Conservation (phyloP, 495 filamentous ascomycete species). For the Lasiosphaeriaceae sp. region DNA sequence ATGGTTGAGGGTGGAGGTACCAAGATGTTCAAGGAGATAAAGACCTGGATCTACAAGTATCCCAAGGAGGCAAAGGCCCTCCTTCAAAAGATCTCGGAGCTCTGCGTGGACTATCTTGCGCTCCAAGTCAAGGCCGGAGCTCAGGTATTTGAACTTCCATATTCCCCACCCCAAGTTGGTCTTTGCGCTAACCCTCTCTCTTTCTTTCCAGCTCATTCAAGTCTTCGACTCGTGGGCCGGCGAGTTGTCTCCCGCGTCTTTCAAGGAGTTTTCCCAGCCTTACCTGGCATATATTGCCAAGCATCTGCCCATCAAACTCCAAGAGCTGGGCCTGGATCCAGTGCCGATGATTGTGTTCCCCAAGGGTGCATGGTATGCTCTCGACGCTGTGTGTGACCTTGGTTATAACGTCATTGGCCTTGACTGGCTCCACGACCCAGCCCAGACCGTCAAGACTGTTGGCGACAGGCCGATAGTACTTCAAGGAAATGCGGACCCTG, state of each 20-base stretch:
- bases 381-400: conserved; percentile 80
- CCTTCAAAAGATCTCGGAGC: conserved; percentile 82
- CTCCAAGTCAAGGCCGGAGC: conserved; percentile 89
- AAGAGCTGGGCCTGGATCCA: conserved; percentile 65
- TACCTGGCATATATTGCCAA: conserved; percentile 80
- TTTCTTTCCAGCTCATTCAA: conserved; percentile 67
- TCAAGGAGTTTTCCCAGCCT: conserved; percentile 78
- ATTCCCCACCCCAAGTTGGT: background rate
- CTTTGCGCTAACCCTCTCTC: background rate
- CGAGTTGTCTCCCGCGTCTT: conserved; percentile 78
- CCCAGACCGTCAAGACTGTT: conserved; percentile 73
- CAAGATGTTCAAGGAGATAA: conserved; percentile 85
- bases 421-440: conserved; percentile 92
- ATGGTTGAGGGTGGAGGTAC: conserved; percentile 97
- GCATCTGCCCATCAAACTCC: conserved; percentile 66
- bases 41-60: conserved; percentile 95
- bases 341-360: conserved; percentile 99
- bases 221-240: conserved; percentile 99
- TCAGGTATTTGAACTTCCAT: conserved; percentile 45
- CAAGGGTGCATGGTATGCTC: conserved; percentile 97
- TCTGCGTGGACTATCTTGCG: conserved; percentile 92
- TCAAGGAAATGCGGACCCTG: conserved; percentile 95
- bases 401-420: conserved; percentile 92
- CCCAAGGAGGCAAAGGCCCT: conserved; percentile 72
- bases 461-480: conserved; percentile 66